phyloP scores from a whole-genome alignment of 2,329 filamentous ascomycete species.

The Cladosporium sp. region DNA sequence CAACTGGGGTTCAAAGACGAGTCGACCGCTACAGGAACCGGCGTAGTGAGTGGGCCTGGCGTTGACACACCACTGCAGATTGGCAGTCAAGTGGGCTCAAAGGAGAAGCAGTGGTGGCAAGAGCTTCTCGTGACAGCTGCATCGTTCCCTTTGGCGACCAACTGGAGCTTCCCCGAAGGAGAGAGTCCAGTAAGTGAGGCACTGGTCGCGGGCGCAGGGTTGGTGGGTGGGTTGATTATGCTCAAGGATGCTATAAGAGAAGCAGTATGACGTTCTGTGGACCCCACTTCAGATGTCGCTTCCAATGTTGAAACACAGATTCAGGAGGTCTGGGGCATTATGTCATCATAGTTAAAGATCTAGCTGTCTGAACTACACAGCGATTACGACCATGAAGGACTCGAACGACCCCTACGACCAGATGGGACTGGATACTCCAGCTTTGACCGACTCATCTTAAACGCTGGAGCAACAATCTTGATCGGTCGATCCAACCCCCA shows the following conservation, averaged over 20 bases:
- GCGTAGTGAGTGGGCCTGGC: slow-evolving; percentile 42
- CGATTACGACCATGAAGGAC: background rate
- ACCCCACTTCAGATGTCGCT: background rate
- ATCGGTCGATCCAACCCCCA: background rate
- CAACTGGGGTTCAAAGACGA: slow-evolving; percentile 42
- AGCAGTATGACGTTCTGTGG: slow-evolving; percentile 27
- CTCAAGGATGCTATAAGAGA: slow-evolving; percentile 49
- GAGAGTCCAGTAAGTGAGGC: slow-evolving; percentile 55
- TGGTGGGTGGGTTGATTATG: slow-evolving; percentile 47
- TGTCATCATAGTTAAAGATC: background rate
- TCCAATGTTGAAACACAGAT: background rate
- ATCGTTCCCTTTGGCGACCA: slow-evolving; percentile 79
- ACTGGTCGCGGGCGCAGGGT: slow-evolving; percentile 40
- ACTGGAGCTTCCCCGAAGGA: slow-evolving; percentile 77
- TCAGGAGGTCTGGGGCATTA: background rate
- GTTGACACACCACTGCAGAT: background rate
- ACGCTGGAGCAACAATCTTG: background rate
- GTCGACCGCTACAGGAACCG: slow-evolving; percentile 37
- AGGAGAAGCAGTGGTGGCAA: slow-evolving; percentile 58
- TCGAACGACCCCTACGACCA: slow-evolving; percentile 1
- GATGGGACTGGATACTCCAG: background rate
- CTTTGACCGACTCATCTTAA: slow-evolving; percentile 5
- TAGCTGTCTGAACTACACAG: background rate
- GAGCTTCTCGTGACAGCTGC: slow-evolving; percentile 68
- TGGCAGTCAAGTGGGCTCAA: slow-evolving; percentile 28